Conservation (phyloP, 805 yeast genomes). For the Yamadazyma nakazawae region DNA sequence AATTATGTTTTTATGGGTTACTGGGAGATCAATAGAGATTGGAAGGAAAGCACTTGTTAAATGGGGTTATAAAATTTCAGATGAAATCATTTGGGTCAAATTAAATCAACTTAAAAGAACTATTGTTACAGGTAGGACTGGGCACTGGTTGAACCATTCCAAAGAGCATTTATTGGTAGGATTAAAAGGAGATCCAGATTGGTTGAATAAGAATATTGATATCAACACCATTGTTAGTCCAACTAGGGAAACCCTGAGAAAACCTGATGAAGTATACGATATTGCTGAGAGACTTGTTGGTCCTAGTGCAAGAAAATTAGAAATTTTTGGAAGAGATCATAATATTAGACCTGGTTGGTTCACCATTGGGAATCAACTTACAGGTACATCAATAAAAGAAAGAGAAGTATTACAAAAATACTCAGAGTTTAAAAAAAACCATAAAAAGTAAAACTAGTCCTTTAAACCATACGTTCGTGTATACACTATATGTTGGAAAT, state of each 20-base stretch:
- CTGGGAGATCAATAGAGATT: conserved; percentile 87
- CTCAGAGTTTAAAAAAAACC: conserved; percentile 17
- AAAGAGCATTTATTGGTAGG: conserved; percentile 90
- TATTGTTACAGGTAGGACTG: conserved; percentile 92
- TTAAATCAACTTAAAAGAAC: conserved; percentile 85
- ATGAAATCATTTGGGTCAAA: conserved; percentile 88
- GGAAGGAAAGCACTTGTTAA: conserved; percentile 72
- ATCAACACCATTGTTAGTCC: conserved; percentile 75
- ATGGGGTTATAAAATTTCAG: conserved; percentile 81
- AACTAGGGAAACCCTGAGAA: conserved; percentile 84
- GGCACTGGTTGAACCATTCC: conserved; percentile 95
- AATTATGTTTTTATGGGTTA: conserved; percentile 83
- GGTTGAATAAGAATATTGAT: conserved; percentile 68
- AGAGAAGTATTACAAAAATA: conserved; percentile 49
- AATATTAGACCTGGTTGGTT: conserved; percentile 90
- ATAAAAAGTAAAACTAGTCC: not conserved
- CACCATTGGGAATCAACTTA: conserved; percentile 77
- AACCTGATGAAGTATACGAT: conserved; percentile 87
- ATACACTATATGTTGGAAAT: not conserved
- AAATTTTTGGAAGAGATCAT: conserved; percentile 85
- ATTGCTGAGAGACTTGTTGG: conserved; percentile 86
- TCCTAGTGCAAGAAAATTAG: conserved; percentile 69
- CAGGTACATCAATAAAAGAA: conserved; percentile 57
- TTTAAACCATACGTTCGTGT: not conserved
- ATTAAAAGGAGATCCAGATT: conserved; percentile 70